Evolutionary conservation across 2,329 filamentous ascomycete species (phyloP).

Genomic region (Balansia obtecta): DNA sequence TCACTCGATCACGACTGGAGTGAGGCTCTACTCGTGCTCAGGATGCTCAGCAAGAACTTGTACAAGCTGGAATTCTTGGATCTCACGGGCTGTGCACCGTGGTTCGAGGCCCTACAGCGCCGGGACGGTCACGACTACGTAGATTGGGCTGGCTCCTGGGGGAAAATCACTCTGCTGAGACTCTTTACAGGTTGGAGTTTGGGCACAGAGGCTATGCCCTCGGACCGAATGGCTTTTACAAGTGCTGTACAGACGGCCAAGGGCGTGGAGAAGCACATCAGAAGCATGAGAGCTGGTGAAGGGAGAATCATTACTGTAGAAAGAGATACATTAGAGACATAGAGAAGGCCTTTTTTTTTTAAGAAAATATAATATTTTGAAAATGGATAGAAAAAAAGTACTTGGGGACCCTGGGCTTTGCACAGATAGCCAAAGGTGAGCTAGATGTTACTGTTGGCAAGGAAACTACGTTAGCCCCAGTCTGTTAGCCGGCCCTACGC

Average conservation of each 20-base stretch:
- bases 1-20: constrained; percentile 45
- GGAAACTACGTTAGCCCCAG: too few relatives aligned
- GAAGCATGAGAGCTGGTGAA: constrained; percentile 31
- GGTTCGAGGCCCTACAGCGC: constrained; percentile 36
- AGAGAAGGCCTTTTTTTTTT: not conserved
- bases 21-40: constrained; percentile 43
- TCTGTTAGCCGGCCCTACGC: too few relatives aligned
- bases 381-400: too few relatives aligned
- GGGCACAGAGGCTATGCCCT: constrained; percentile 19
- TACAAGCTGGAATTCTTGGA: constrained; percentile 50
- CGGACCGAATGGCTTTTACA: constrained; percentile 20
- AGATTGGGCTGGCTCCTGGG: constrained; percentile 43
- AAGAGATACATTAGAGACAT: constrained; percentile 18
- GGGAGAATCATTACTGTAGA: constrained; percentile 38
- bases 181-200: constrained; percentile 32
- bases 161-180: constrained; percentile 34
- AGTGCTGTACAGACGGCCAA: constrained; percentile 26
- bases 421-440: too few relatives aligned
- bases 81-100: constrained; percentile 44
- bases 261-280: constrained; percentile 35
- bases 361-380: too few relatives aligned
- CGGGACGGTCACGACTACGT: constrained; percentile 32
- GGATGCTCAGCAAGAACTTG: constrained; percentile 38
- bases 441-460: too few relatives aligned
- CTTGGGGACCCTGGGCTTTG: too few relatives aligned